These are phyloP conservation scores for Physcomitrellopsis africana DNA, from an alignment of 225 moss, liverwort and hornwort genomes.

Conservation along the genomic window DNA sequence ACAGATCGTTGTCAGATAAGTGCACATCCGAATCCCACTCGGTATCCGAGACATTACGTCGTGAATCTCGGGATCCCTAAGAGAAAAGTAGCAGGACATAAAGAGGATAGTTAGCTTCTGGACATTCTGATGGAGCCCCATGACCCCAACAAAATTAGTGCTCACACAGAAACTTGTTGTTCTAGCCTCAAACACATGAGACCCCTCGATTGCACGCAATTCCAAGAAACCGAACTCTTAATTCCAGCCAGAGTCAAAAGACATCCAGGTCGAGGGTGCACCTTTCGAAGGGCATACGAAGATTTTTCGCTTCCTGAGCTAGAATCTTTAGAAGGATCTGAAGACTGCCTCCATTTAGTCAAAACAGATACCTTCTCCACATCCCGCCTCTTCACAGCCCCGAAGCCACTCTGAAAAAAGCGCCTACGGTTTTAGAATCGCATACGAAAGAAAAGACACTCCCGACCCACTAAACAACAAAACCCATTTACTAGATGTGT, in stretches of 20 bases:
- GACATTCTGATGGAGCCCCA: not conserved
- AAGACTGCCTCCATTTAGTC: constrained; percentile 70
- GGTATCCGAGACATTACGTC: constrained; percentile 51
- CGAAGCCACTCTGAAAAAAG: constrained; percentile 44
- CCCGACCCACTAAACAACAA: not conserved
- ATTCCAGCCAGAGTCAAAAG: not conserved
- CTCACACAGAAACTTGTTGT: not conserved
- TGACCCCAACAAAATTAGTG: not conserved
- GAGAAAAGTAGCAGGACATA: constrained; percentile 12
- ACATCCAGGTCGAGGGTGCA: constrained; percentile 27
- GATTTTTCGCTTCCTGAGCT: constrained; percentile 60
- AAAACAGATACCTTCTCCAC: constrained; percentile 63
- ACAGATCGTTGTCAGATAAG: constrained; percentile 68
- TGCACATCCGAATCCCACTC: constrained; percentile 95
- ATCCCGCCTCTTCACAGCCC: constrained; percentile 57
- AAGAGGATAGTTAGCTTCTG: constrained; percentile 1
- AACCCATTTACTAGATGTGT: not conserved
- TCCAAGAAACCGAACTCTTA: not conserved
- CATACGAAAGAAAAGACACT: constrained; percentile 11
- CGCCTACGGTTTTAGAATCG: not conserved
- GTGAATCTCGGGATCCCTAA: constrained; percentile 61
- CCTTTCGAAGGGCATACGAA: constrained; percentile 80
- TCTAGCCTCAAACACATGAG: not conserved
- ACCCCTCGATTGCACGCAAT: not conserved
- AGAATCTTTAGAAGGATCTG: constrained; percentile 62